Conservation (phyloP, 352 stramenopile species). For the Pythium folliculosum region DNA sequence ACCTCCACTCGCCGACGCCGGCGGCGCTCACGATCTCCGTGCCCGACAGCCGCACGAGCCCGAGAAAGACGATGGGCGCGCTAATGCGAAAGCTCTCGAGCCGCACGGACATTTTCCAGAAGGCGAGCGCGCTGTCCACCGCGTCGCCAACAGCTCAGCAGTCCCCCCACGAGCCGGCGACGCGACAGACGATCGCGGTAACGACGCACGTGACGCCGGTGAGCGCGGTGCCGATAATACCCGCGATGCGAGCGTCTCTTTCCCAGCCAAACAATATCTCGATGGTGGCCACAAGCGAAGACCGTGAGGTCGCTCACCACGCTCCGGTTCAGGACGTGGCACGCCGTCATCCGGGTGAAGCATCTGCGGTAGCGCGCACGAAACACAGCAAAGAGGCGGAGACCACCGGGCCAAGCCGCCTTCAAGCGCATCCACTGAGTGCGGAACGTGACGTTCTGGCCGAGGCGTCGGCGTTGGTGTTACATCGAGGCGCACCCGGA, state of each 20-base stretch:
- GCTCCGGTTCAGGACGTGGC: not conserved
- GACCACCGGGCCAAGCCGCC: not conserved
- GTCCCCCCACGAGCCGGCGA: not conserved
- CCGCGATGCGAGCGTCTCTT: not conserved
- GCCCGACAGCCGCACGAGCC: not conserved
- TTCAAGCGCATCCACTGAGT: not conserved
- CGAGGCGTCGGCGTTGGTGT: not conserved
- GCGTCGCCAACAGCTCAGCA: too few relatives aligned
- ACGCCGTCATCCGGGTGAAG: not conserved
- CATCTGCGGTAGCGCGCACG: too few relatives aligned
- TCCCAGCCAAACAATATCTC: not conserved
- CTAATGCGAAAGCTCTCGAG: conserved; percentile 14
- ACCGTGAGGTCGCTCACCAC: too few relatives aligned
- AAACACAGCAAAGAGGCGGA: not conserved
- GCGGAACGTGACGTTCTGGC: not conserved
- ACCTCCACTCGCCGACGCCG: not conserved
- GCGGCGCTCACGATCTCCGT: not conserved
- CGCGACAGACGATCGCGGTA: not conserved
- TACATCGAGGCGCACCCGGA: not conserved
- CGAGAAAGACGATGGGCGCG: not conserved
- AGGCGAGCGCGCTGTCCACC: not conserved
- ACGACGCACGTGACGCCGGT: not conserved
- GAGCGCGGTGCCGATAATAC: not conserved
- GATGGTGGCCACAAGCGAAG: not conserved
- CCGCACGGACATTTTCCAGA: conserved; percentile 4